Evolutionary conservation across 768 basidiomycete species (phyloP).

Genomic region (Rhodosporidiobolus odoratus): DNA sequence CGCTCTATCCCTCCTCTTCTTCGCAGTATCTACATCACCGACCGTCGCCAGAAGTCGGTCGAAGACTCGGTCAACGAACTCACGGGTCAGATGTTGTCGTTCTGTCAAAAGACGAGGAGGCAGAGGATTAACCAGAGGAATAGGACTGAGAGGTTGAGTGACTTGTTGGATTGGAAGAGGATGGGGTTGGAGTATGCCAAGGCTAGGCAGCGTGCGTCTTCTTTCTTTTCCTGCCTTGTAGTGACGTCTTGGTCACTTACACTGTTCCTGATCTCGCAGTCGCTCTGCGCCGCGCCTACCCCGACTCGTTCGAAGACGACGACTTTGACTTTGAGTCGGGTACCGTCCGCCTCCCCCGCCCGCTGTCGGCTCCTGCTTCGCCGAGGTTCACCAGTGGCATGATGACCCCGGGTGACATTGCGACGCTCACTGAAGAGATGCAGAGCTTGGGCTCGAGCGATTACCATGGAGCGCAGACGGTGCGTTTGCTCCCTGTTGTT

Average conservation of each 20-base stretch:
- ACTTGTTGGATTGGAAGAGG: constrained; percentile 96
- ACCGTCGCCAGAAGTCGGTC: constrained; percentile 78
- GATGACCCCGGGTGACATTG: constrained; percentile 89
- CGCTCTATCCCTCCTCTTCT: background rate
- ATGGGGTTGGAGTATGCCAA: constrained; percentile 95
- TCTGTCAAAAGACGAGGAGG: constrained; percentile 76
- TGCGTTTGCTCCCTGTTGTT: constrained; percentile 46
- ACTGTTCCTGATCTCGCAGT: background rate
- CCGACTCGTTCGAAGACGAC: constrained; percentile 72
- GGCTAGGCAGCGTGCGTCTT: constrained; percentile 64
- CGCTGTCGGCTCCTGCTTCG: constrained; percentile 77
- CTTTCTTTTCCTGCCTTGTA: constrained; percentile 40
- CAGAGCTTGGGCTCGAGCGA: constrained; percentile 78
- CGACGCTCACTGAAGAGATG: constrained; percentile 76
- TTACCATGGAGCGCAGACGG: constrained; percentile 62
- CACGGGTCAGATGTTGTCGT: constrained; percentile 65
- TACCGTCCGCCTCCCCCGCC: constrained; percentile 58
- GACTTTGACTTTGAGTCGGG: constrained; percentile 59
- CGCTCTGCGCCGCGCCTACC: constrained; percentile 78
- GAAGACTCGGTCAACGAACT: constrained; percentile 88
- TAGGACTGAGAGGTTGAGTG: constrained; percentile 87
- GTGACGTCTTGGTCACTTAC: background rate
- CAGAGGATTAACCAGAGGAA: constrained; percentile 99
- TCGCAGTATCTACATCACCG: constrained; percentile 70
- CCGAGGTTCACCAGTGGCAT: constrained; percentile 70